Conservation (phyloP, 345 rosid genomes). For the Microthlaspi erraticum region DNA sequence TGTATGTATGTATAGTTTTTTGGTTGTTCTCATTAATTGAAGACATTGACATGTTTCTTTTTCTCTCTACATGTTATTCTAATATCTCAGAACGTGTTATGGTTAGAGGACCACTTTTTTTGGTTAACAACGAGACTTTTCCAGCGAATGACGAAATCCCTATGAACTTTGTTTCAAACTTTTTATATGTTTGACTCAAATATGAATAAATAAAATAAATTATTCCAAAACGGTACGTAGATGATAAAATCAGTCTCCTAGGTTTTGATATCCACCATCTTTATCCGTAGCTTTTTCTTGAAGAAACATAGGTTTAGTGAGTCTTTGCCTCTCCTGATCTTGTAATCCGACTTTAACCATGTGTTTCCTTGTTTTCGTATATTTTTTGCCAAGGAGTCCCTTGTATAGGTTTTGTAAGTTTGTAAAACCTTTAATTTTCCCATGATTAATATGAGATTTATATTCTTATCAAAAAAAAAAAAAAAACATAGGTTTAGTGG, state of each 20-base stretch:
- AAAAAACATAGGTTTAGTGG: background rate
- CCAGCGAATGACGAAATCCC: background rate
- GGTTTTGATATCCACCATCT: background rate
- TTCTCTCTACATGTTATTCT: background rate
- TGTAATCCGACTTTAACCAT: too few relatives aligned
- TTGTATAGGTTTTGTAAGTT: too few relatives aligned
- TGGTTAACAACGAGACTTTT: background rate
- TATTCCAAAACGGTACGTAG: background rate
- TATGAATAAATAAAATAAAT: background rate
- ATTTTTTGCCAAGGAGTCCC: too few relatives aligned
- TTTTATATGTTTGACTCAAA: background rate
- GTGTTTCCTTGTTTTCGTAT: too few relatives aligned
- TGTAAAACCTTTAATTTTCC: too few relatives aligned
- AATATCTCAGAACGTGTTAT: background rate
- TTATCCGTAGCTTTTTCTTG: background rate
- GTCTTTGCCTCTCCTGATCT: too few relatives aligned
- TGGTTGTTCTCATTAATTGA: conserved; percentile 27
- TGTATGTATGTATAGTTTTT: background rate
- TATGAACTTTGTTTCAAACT: background rate
- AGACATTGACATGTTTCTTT: background rate
- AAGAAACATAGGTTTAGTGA: background rate
- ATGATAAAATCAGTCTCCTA: background rate
- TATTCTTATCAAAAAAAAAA: too few relatives aligned
- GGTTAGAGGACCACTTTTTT: background rate
- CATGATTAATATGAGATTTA: too few relatives aligned